phyloP scores from a whole-genome alignment of 73 alveolate genomes.

The Paramecium octaurelia region DNA sequence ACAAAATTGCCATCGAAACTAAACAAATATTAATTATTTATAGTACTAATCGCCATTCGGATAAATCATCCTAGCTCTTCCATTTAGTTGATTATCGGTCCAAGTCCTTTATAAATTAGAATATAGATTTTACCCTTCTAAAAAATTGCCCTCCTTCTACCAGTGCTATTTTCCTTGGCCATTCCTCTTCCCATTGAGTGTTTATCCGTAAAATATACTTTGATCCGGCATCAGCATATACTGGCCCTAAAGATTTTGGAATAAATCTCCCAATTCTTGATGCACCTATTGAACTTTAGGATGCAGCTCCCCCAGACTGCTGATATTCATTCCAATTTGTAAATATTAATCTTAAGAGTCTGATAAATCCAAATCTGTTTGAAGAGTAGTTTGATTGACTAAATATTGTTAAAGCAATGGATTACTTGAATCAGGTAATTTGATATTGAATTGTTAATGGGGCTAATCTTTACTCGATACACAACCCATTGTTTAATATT shows the following conservation, averaged over 20 bases:
- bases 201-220: background rate
- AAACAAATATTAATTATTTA: background rate
- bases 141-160: slow-evolving; percentile 21
- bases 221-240: slow-evolving; percentile 23
- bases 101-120: background rate
- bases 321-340: background rate
- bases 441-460: background rate
- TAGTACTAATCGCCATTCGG: slow-evolving; percentile 50
- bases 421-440: background rate
- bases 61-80: slow-evolving; percentile 38
- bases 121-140: slow-evolving; percentile 16
- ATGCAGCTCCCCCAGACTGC: background rate
- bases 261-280: background rate
- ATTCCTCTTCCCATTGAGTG: background rate
- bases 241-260: background rate
- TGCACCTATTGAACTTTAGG: background rate
- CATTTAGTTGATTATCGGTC: slow-evolving; percentile 16
- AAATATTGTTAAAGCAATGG: background rate
- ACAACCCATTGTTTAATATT: slow-evolving; percentile 28
- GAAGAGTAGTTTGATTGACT: background rate
- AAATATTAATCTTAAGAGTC: slow-evolving; percentile 8
- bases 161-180: slow-evolving; percentile 25
- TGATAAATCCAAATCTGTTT: background rate
- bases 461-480: background rate
- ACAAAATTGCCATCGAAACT: slow-evolving; percentile 39